A percentile compares a stretch with the other conserved stretches of the same genome.
Evolutionary conservation across 176 grass and related monocot genomes (phyloP).

Genomic region (Cenchrus purpureus): DNA sequence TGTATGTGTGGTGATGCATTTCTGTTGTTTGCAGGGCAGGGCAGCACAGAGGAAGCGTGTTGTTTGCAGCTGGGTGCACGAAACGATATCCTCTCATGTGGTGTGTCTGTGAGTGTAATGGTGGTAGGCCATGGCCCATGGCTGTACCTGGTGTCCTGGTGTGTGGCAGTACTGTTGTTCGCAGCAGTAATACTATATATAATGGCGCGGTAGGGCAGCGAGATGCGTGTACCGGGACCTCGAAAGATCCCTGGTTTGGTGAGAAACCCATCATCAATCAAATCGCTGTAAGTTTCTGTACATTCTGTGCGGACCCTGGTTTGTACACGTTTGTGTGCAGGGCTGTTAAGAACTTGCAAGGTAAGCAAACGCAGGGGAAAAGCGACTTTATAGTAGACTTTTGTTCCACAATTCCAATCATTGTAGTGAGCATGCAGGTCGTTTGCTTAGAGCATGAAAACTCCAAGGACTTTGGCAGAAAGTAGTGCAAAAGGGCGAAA

Average conservation of each 20-base stretch:
- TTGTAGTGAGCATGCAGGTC: background rate
- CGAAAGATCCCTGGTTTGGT: constrained; percentile 20
- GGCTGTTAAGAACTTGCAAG: background rate
- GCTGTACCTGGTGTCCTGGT: background rate
- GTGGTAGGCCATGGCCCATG: constrained; percentile 20
- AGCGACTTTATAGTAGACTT: background rate
- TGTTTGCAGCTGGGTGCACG: background rate
- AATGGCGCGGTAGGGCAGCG: constrained; percentile 13
- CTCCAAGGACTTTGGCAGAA: background rate
- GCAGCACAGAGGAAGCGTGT: background rate
- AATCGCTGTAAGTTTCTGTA: no score
- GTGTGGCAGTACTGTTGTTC: background rate
- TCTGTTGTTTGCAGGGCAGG: background rate
- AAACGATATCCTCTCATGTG: background rate
- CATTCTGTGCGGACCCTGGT: no score
- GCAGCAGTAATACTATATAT: background rate
- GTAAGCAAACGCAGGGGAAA: background rate
- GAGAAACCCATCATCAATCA: background rate
- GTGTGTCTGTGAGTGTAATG: background rate
- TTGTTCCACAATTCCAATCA: background rate
- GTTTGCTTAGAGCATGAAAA: background rate
- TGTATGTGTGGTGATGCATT: no score
- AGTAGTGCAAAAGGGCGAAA: background rate
- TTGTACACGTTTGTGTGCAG: background rate
- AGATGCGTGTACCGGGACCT: background rate